These are phyloP conservation scores for Pseudonitzschia pungens DNA, from an alignment of 108 stramenopile genomes.

Conservation along the genomic window DNA sequence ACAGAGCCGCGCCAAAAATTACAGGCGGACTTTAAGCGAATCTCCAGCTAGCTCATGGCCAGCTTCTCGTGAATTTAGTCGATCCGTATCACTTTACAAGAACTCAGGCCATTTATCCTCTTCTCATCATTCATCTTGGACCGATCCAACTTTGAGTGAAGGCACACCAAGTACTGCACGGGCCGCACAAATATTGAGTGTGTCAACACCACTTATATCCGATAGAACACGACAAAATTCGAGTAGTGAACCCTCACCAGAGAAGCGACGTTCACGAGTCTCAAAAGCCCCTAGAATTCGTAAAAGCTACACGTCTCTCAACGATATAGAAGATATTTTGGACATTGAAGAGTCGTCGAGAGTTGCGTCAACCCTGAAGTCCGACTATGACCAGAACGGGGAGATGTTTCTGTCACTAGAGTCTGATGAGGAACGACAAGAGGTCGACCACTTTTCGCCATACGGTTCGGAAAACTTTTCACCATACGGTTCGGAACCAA, in stretches of 20 bases:
- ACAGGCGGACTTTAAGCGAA: background rate
- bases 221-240: background rate
- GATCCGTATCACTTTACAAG: conserved; percentile 8
- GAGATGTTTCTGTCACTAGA: background rate
- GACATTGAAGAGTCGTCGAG: conserved; percentile 4
- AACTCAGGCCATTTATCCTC: conserved; percentile 3
- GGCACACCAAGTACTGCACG: background rate
- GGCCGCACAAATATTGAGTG: no score
- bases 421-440: background rate
- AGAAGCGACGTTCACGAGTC: background rate
- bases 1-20: conserved; percentile 10
- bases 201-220: background rate
- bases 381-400: background rate
- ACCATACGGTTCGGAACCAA: no score
- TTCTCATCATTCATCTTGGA: background rate
- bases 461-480: no score
- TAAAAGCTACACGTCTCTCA: conserved; percentile 3
- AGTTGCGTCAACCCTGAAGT: background rate
- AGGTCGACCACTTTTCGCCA: no score
- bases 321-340: conserved; percentile 16
- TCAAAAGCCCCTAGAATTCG: background rate
- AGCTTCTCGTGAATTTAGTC: conserved; percentile 10
- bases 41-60: background rate
- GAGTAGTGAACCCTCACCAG: background rate
- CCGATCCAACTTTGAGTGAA: background rate